Conservation (phyloP, 1,139 yeast species). For the Chernovozyma aurita region DNA sequence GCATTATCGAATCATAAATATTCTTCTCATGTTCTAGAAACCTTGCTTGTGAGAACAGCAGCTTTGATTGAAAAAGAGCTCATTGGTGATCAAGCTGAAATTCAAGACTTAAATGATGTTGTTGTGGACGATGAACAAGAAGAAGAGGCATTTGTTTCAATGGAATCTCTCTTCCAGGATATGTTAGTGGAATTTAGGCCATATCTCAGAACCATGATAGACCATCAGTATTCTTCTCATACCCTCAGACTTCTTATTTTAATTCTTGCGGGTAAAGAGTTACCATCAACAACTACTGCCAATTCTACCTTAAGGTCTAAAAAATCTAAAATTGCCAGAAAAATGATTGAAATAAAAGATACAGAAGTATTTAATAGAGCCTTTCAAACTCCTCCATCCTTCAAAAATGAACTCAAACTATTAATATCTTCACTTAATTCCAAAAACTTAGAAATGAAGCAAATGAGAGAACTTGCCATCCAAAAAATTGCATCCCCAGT, state of each 20-base stretch:
- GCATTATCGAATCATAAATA: slow-evolving; percentile 84
- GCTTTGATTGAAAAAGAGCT: slow-evolving; percentile 71
- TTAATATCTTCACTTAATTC: slow-evolving; percentile 22
- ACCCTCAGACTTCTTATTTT: slow-evolving; percentile 70
- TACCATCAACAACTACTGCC: slow-evolving; percentile 72
- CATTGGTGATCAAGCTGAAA: slow-evolving; percentile 31
- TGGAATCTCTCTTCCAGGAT: slow-evolving; percentile 60
- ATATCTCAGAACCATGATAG: slow-evolving; percentile 52
- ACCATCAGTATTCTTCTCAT: slow-evolving; percentile 85
- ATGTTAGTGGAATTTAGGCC: slow-evolving; percentile 69
- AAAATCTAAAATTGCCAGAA: slow-evolving; percentile 84
- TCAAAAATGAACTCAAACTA: slow-evolving; percentile 56
- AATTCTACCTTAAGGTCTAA: slow-evolving; percentile 80
- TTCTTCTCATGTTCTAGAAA: slow-evolving; percentile 91
- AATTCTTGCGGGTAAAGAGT: slow-evolving; percentile 69
- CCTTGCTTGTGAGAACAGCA: slow-evolving; percentile 73
- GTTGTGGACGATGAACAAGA: slow-evolving; percentile 21
- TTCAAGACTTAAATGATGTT: slow-evolving; percentile 23
- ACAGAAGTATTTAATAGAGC: slow-evolving; percentile 61
- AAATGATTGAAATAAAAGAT: slow-evolving; percentile 85
- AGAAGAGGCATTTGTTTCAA: slow-evolving; percentile 40
- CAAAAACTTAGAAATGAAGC: slow-evolving; percentile 38
- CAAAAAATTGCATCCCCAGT: slow-evolving; percentile 87
- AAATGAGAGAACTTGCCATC: slow-evolving; percentile 68
- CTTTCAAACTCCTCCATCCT: slow-evolving; percentile 70